Conservation (phyloP, 495 filamentous ascomycete species). For the Pyronema omphalodes region DNA sequence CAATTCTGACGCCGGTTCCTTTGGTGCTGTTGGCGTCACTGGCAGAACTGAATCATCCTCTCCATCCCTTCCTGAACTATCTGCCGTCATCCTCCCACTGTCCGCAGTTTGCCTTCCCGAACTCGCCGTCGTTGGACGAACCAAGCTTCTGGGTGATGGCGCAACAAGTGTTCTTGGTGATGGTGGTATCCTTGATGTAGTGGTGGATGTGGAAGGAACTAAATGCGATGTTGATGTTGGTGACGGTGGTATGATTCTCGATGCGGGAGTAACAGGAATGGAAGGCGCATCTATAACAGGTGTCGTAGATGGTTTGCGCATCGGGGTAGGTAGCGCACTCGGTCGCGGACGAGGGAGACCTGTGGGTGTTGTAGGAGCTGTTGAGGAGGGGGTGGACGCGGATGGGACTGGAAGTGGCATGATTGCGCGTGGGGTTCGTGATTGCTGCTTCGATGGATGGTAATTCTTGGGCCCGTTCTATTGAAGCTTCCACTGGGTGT, state of each 20-base stretch:
- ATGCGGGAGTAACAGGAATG: neutral
- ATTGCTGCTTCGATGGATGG: neutral
- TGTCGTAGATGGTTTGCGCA: neutral
- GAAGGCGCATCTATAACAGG: neutral
- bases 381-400: neutral
- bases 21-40: too few species aligned
- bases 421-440: neutral
- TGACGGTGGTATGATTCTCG: neutral
- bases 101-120: too few species aligned
- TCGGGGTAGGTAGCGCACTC: neutral
- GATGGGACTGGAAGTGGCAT: neutral
- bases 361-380: neutral
- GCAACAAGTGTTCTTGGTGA: neutral
- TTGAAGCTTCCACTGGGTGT: too few species aligned
- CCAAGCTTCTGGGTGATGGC: too few species aligned
- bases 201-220: neutral
- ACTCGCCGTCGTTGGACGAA: too few species aligned
- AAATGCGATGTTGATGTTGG: neutral
- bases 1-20: too few species aligned
- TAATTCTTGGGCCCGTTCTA: too few species aligned
- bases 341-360: neutral
- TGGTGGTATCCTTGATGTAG: neutral
- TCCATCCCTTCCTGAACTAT: too few species aligned
- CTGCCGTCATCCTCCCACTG: too few species aligned
- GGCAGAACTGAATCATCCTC: too few species aligned